These are phyloP conservation scores for Botrytis galanthina DNA, from an alignment of 2,329 filamentous ascomycete genomes.

Conservation along the genomic window DNA sequence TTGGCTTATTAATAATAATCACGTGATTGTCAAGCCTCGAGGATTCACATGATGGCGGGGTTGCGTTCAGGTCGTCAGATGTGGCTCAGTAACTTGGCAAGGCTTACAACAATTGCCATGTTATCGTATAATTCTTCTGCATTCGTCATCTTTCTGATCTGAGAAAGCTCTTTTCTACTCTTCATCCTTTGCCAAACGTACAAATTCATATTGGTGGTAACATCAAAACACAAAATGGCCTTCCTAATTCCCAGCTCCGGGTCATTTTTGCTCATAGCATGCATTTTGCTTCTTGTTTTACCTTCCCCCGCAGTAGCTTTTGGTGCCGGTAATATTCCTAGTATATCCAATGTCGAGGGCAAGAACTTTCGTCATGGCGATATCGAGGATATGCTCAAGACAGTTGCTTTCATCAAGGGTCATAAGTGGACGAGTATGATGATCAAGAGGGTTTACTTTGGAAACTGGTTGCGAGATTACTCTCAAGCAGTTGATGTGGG, in stretches of 20 bases:
- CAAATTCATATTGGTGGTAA: not conserved
- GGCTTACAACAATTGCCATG: not conserved
- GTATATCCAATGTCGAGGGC: constrained; percentile 56
- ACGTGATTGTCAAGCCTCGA: not conserved
- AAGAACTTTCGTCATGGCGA: constrained; percentile 72
- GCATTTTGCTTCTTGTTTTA: constrained; percentile 55
- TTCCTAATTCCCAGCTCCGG: constrained; percentile 25
- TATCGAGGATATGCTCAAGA: constrained; percentile 80
- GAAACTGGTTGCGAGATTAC: constrained; percentile 83
- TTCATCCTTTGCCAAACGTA: not conserved
- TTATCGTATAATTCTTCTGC: not conserved
- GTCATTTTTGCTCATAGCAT: constrained; percentile 48
- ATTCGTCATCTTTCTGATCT: not conserved
- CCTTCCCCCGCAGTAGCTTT: constrained; percentile 59
- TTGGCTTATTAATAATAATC: not conserved
- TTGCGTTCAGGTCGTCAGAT: constrained; percentile 16
- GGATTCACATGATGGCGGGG: constrained; percentile 11
- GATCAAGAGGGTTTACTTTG: constrained; percentile 77
- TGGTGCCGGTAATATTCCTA: constrained; percentile 70
- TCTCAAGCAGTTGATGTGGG: constrained; percentile 81
- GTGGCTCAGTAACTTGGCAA: constrained; percentile 16
- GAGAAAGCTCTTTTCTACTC: not conserved
- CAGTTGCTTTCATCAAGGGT: constrained; percentile 71
- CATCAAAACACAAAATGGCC: constrained; percentile 26
- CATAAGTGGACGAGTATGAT: constrained; percentile 83